A percentile compares a stretch with the other conserved stretches of the same genome.
Evolutionary conservation across 371 early-diverging fungal species (phyloP).

Genomic region (Lichtheimia ramosa): DNA sequence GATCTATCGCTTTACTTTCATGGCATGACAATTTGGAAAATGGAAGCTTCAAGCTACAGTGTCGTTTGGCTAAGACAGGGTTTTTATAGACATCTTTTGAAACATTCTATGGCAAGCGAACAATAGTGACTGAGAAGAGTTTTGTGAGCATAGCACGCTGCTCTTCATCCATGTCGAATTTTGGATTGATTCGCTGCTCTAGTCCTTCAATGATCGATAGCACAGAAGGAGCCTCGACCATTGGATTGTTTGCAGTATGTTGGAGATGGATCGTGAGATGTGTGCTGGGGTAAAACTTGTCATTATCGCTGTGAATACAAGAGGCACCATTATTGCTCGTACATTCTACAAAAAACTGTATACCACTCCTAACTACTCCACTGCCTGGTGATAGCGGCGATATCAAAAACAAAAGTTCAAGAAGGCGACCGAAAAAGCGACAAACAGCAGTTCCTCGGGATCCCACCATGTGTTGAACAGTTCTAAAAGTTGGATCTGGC

Average conservation of each 20-base stretch:
- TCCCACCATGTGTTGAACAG: conserved; percentile 39
- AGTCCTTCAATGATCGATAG: conserved; percentile 71
- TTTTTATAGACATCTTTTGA: too few species aligned
- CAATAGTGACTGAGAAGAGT: conserved; percentile 13
- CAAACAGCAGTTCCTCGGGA: conserved; percentile 40
- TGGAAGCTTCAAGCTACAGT: too few species aligned
- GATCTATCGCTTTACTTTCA: too few species aligned
- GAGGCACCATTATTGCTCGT: too few species aligned
- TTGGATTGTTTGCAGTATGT: background rate
- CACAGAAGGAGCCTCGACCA: conserved; percentile 19
- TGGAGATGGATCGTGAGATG: conserved; percentile 14
- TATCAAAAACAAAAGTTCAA: conserved; percentile 46
- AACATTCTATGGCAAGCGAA: background rate
- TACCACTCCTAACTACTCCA: conserved; percentile 32
- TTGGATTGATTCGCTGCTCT: conserved; percentile 77
- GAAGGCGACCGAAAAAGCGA: conserved; percentile 42
- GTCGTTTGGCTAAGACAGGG: too few species aligned
- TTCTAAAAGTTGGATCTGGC: conserved; percentile 42
- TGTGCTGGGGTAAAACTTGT: conserved; percentile 11
- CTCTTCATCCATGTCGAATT: conserved; percentile 26
- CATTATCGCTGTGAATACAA: too few species aligned
- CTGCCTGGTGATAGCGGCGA: conserved; percentile 43
- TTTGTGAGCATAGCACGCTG: conserved; percentile 9
- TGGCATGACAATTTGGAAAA: too few species aligned
- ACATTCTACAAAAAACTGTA: background rate